Evolutionary conservation across 2,329 filamentous ascomycete genomes (phyloP).

Genomic region (Blastomyces percursus): DNA sequence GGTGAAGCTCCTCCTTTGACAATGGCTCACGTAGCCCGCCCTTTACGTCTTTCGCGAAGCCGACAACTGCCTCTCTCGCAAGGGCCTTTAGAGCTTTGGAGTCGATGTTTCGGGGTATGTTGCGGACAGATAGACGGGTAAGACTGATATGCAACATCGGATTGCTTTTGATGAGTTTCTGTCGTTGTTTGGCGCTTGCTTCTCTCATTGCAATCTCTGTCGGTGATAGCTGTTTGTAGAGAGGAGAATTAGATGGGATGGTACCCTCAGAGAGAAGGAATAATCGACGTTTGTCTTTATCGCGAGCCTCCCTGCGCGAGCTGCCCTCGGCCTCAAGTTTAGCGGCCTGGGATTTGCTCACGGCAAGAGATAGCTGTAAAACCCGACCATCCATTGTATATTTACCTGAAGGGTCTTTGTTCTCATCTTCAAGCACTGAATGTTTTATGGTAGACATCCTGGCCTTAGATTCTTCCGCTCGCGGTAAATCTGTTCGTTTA

Average conservation of each 20-base stretch:
- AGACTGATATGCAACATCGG: slow-evolving; percentile 79
- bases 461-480: slow-evolving; percentile 28
- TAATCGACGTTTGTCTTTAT: slow-evolving; percentile 81
- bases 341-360: slow-evolving; percentile 69
- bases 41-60: slow-evolving; percentile 85
- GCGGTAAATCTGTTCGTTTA: slow-evolving; percentile 35
- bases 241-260: slow-evolving; percentile 62
- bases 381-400: slow-evolving; percentile 89
- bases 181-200: slow-evolving; percentile 73
- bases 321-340: slow-evolving; percentile 61
- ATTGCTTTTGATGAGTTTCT: slow-evolving; percentile 82
- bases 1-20: slow-evolving; percentile 76
- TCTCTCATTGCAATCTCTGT: slow-evolving; percentile 81
- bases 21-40: slow-evolving; percentile 62
- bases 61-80: slow-evolving; percentile 83
- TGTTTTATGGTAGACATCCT: slow-evolving; percentile 48
- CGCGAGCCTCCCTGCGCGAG: slow-evolving; percentile 51
- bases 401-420: slow-evolving; percentile 64
- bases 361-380: slow-evolving; percentile 71
- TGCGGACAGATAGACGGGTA: slow-evolving; percentile 81
- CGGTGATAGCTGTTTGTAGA: slow-evolving; percentile 65
- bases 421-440: slow-evolving; percentile 80
- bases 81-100: slow-evolving; percentile 86
- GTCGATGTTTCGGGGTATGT: slow-evolving; percentile 70
- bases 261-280: slow-evolving; percentile 82